Base-by-base conservation (phyloP, 2,329 filamentous ascomycete species). In the Aureobasidium musti region DNA sequence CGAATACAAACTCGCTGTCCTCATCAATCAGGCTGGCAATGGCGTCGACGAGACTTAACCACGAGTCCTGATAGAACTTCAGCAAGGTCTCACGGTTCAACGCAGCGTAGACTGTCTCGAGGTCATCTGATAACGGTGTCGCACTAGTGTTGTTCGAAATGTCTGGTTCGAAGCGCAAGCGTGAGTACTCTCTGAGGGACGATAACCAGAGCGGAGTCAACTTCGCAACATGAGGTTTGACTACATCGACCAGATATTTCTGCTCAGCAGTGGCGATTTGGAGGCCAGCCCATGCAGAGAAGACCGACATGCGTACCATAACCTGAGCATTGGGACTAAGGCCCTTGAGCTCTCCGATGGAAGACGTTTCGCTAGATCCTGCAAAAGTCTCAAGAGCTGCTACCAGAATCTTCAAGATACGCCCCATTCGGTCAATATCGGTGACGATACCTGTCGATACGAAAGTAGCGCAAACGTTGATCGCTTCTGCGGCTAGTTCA, bases 301-400 rank as follows among this genome's bases (percentile, higher is more conserved):
- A 96, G 1, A 99, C 90, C 0, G 95, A 90, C 86, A 98, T 95
- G 78, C 96, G 97, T 65, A 99, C 92, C 95, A 99, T 99, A 57
- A 97, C 92, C 74, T 96, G 91, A 0, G 95, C 94, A 76, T 99
- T 99, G 1, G 94, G 92, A 75, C 93, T 97, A 21, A 99, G 86
- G 0, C 91, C 92, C 77, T 91, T 92, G 6, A 99, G 83, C 71
- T 99, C 96, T 19, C 95, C 95, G 74, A 99, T 98, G 26, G 91
- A 87, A 0, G 91, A 91, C 50, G 89, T 90, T 72, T 96, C 91
- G 0, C 86, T 83, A 69, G 96, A 91, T 53, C 79, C 82, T 2
- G 91, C 91, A 74, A 98, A 97, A 77, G 94, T 97, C 73, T 98
- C 94, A 1, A 99, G 83, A 0, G 93, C 93, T 50, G 89, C 89